These are phyloP conservation scores for Chimonanthus praecox DNA, from an alignment of 164 flowering plant species.

Conservation along the genomic window DNA sequence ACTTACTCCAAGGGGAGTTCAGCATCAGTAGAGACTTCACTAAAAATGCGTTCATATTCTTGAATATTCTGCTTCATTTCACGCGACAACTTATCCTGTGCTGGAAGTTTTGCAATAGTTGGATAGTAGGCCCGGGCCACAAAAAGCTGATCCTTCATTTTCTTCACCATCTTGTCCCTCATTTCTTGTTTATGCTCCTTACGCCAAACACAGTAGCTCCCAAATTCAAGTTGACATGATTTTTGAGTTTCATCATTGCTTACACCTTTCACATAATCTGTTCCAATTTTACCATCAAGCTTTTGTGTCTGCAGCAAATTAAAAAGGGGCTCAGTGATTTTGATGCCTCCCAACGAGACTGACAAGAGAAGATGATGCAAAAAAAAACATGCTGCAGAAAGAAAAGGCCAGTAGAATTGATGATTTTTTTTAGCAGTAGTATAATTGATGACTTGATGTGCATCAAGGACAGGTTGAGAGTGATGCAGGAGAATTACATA, in stretches of 20 bases:
- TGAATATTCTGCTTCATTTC: constrained; percentile 89
- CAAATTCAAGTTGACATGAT: constrained; percentile 68
- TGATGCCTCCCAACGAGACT: neutral
- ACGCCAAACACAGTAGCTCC: constrained; percentile 94
- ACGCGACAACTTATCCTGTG: constrained; percentile 56
- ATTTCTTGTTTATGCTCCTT: constrained; percentile 64
- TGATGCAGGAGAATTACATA: too few relatives aligned
- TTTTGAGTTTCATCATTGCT: constrained; percentile 37
- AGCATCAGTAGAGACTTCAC: constrained; percentile 71
- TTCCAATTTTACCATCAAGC: constrained; percentile 5
- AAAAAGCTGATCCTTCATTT: constrained; percentile 81
- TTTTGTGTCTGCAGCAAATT: constrained; percentile 25
- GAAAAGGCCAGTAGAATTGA: too few relatives aligned
- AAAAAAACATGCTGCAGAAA: neutral
- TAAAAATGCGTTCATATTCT: constrained; percentile 78
- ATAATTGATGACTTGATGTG: too few relatives aligned
- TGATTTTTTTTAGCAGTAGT: too few relatives aligned
- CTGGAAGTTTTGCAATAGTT: constrained; percentile 81
- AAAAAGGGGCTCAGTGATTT: neutral
- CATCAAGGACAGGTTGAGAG: too few relatives aligned
- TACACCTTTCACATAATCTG: constrained; percentile 17
- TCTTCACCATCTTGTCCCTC: constrained; percentile 74
- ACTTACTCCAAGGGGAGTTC: constrained; percentile 89
- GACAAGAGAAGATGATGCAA: neutral
- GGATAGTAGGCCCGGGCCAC: constrained; percentile 94